Evolutionary conservation across 2,329 filamentous ascomycete genomes (phyloP).

Genomic region (Onygenales sp.): DNA sequence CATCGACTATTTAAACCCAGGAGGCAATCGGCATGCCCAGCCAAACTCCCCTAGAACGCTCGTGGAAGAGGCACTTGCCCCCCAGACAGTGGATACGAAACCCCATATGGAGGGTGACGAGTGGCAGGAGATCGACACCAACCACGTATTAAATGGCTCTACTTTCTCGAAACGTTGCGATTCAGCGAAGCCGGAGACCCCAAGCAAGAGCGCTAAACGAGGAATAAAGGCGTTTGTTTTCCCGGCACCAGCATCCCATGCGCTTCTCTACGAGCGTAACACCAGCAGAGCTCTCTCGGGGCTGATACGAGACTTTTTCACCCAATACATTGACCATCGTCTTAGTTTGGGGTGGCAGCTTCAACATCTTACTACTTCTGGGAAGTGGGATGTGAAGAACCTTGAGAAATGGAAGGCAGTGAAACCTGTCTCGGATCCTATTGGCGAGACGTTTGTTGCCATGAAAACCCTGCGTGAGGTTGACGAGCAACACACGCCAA

Average conservation of each 20-base stretch:
- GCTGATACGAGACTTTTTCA: constrained; percentile 73
- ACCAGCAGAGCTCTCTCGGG: constrained; percentile 70
- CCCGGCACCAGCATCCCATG: constrained; percentile 70
- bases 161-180: constrained; percentile 5
- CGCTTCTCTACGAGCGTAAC: constrained; percentile 68
- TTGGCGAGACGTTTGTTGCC: constrained; percentile 71
- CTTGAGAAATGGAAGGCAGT: constrained; percentile 82
- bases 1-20: constrained; percentile 30
- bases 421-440: constrained; percentile 64
- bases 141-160: constrained; percentile 6
- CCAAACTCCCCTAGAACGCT: background rate
- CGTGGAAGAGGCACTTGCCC: background rate
- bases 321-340: constrained; percentile 62
- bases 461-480: constrained; percentile 91
- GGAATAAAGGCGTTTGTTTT: constrained; percentile 51
- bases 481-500: constrained; percentile 71
- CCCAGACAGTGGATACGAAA: background rate
- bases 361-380: constrained; percentile 75
- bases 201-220: constrained; percentile 39
- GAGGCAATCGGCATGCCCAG: too few relatives aligned
- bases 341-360: constrained; percentile 85
- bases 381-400: constrained; percentile 98
- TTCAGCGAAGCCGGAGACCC: constrained; percentile 31
- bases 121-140: background rate
- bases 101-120: background rate